A percentile compares a stretch with the other conserved stretches of the same genome.
These are phyloP conservation scores for Salmacisia buchloeana DNA, from an alignment of 1,284 basidiomycete genomes.

Conservation along the genomic window DNA sequence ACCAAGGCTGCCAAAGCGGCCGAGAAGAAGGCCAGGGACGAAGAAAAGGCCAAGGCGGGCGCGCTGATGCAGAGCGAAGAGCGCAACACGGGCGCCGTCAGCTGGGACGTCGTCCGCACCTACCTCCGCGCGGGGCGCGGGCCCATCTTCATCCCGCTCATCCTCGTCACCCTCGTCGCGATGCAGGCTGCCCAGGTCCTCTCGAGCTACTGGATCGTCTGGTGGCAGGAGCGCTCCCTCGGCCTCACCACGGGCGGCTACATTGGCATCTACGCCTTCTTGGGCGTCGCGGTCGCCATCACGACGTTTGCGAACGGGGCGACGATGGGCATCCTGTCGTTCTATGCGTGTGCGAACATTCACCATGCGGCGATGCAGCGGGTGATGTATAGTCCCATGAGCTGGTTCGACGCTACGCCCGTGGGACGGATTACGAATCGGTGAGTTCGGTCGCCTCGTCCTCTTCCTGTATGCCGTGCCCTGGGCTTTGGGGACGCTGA, in stretches of 20 bases:
- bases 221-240: constrained; percentile 60
- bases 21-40: constrained; percentile 21
- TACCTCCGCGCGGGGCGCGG: constrained; percentile 66
- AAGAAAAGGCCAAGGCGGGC: constrained; percentile 22
- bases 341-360: constrained; percentile 62
- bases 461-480: not conserved
- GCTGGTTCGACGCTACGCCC: constrained; percentile 78
- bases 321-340: constrained; percentile 61
- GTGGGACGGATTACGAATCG: constrained; percentile 79
- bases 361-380: constrained; percentile 60
- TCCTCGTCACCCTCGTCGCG: constrained; percentile 59
- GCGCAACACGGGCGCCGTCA: constrained; percentile 47
- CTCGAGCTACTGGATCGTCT: constrained; percentile 52
- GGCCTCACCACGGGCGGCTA: constrained; percentile 58
- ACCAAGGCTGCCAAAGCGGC: constrained; percentile 20
- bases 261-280: constrained; percentile 65
- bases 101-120: constrained; percentile 60
- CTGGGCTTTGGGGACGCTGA: not conserved
- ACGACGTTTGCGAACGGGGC: constrained; percentile 63
- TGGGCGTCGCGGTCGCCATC: constrained; percentile 60
- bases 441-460: constrained; percentile 41
- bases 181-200: constrained; percentile 62
- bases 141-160: constrained; percentile 58
- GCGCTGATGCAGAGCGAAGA: constrained; percentile 41
- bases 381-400: constrained; percentile 63